phyloP scores from a whole-genome alignment of 1,139 yeast genomes.

The Hansenula lynferdii region DNA sequence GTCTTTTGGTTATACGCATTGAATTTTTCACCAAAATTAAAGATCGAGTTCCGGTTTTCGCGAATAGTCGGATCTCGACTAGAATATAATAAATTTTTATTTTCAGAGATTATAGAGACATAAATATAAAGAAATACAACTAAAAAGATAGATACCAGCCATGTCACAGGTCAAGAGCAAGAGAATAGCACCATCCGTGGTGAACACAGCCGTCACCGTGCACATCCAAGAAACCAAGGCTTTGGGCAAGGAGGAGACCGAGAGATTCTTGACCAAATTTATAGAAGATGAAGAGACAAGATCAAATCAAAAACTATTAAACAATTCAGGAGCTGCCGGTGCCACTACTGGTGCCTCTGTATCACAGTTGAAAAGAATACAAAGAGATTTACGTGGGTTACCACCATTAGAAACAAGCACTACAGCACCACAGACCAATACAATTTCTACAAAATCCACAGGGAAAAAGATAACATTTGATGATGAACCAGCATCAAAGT shows the following conservation, averaged over 20 bases:
- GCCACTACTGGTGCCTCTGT: slow-evolving; percentile 18
- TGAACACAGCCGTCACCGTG: slow-evolving; percentile 47
- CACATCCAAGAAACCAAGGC: slow-evolving; percentile 28
- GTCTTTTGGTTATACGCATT: no score
- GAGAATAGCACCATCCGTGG: slow-evolving; percentile 42
- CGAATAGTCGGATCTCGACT: no score
- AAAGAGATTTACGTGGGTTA: slow-evolving; percentile 65
- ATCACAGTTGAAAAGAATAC: slow-evolving; percentile 60
- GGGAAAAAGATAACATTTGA: slow-evolving; percentile 17
- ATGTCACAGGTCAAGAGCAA: slow-evolving; percentile 11
- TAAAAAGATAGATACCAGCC: no score
- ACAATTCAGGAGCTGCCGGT: slow-evolving; percentile 6
- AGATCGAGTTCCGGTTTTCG: no score
- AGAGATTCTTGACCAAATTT: slow-evolving; percentile 40
- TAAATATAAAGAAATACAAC: no score
- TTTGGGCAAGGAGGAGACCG: slow-evolving; percentile 38
- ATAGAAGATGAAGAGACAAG: slow-evolving; percentile 31
- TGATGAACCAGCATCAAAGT: slow-evolving; percentile 15
- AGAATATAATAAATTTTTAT: no score
- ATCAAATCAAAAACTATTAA: slow-evolving; percentile 8
- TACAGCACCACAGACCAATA: slow-evolving; percentile 7
- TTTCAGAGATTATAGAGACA: background rate
- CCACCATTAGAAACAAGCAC: slow-evolving; percentile 41
- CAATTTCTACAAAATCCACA: slow-evolving; percentile 6
- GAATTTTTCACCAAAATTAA: no score